A percentile compares a stretch with the other conserved stretches of the same genome.
Conservation (phyloP, 257 asterid species). For the Nicotiana knightiana region DNA sequence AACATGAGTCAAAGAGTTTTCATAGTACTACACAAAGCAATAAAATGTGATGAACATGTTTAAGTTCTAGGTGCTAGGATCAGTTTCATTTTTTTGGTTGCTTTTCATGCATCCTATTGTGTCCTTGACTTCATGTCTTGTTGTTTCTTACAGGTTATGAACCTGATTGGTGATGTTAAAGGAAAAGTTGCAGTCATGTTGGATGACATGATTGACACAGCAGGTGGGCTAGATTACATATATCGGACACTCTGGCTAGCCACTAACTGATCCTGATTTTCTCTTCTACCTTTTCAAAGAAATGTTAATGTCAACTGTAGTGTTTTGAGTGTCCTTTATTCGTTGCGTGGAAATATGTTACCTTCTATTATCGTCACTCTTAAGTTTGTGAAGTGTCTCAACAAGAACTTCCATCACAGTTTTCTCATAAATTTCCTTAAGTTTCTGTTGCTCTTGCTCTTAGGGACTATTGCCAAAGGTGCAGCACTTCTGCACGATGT, state of each 20-base stretch:
- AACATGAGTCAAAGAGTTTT: background rate
- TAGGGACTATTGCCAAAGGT: conserved; percentile 88
- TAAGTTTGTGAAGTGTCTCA: background rate
- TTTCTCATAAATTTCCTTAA: background rate
- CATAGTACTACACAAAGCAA: background rate
- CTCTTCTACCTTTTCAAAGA: background rate
- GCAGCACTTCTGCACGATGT: conserved; percentile 80
- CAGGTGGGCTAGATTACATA: conserved; percentile 39
- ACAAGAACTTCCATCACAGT: background rate
- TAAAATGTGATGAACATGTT: background rate
- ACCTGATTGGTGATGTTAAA: conserved; percentile 83
- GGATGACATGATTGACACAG: conserved; percentile 95
- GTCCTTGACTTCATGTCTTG: background rate
- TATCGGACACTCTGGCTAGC: background rate
- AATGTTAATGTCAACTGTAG: background rate
- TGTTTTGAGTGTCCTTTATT: background rate
- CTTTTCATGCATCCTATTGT: background rate
- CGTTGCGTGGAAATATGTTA: background rate
- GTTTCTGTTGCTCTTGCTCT: background rate
- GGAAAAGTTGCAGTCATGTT: conserved; percentile 94
- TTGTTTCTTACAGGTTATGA: conserved; percentile 60
- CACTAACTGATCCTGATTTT: background rate
- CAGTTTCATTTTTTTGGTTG: background rate
- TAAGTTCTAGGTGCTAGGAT: background rate
- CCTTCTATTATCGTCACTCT: background rate